These are phyloP conservation scores for Bertia moriformis DNA, from an alignment of 2,329 filamentous ascomycete genomes.

Conservation along the genomic window DNA sequence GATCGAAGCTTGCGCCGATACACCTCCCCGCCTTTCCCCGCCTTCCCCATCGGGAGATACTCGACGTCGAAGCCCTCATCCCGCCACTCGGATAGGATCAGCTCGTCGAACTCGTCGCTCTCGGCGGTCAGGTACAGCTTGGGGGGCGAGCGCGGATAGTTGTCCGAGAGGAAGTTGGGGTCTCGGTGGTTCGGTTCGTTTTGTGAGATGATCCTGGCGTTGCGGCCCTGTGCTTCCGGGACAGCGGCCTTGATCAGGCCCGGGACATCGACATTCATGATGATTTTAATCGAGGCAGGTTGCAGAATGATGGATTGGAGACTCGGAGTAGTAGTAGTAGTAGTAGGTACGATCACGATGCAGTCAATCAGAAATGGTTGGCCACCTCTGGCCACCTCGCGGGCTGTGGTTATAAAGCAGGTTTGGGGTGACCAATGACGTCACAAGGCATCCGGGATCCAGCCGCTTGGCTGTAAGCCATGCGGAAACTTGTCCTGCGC, in stretches of 20 bases:
- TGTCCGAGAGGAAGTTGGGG: slow-evolving; percentile 21
- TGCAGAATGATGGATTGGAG: too few species aligned
- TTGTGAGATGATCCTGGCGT: slow-evolving; percentile 10
- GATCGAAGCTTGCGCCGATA: slow-evolving; percentile 18
- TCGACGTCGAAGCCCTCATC: slow-evolving; percentile 26
- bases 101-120: slow-evolving; percentile 22
- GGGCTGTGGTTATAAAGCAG: too few species aligned
- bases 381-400: too few species aligned
- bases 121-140: slow-evolving; percentile 27
- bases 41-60: slow-evolving; percentile 23
- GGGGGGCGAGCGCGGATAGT: slow-evolving; percentile 20
- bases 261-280: slow-evolving; percentile 14
- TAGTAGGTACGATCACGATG: too few species aligned
- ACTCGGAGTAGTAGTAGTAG: too few species aligned
- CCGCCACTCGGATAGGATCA: slow-evolving; percentile 21
- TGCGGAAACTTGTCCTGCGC: too few species aligned
- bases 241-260: slow-evolving; percentile 12
- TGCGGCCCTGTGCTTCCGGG: slow-evolving; percentile 6
- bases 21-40: slow-evolving; percentile 13
- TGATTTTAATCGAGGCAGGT: too few species aligned
- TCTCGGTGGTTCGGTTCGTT: slow-evolving; percentile 20
- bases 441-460: too few species aligned
- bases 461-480: too few species aligned
- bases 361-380: too few species aligned
- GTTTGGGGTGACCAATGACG: too few species aligned